phyloP scores from a whole-genome alignment of 2,329 filamentous ascomycete genomes.

The Diaporthe nobilis region DNA sequence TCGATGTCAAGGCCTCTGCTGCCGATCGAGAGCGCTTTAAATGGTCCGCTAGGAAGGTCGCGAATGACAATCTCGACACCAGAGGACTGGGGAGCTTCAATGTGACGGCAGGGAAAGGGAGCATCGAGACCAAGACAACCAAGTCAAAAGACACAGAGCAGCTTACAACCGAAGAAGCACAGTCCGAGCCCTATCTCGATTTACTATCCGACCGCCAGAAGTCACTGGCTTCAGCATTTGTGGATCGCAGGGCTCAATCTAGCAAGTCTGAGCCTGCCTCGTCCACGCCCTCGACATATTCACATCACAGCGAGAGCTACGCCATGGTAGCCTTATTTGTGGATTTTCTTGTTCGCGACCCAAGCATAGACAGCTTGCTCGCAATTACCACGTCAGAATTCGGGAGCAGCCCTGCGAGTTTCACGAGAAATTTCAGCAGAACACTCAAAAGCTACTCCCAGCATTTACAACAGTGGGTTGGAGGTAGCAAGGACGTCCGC shows the following conservation, averaged over 20 bases:
- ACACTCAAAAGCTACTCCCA: constrained; percentile 17
- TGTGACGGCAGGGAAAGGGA: constrained; percentile 60
- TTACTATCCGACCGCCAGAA: no score
- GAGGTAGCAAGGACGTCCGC: background rate
- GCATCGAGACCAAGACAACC: no score
- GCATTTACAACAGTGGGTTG: background rate
- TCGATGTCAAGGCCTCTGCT: constrained; percentile 79
- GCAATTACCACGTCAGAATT: background rate
- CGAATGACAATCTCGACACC: constrained; percentile 93
- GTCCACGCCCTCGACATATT: background rate
- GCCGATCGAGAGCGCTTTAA: constrained; percentile 97
- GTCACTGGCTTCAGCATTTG: no score
- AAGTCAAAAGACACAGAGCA: no score
- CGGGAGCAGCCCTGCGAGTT: background rate
- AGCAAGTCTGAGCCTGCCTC: background rate
- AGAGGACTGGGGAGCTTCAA: constrained; percentile 94
- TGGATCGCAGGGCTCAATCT: no score
- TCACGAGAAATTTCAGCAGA: background rate
- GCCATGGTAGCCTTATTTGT: constrained; percentile 12
- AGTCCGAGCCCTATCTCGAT: no score
- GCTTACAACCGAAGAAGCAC: no score
- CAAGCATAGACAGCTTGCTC: constrained; percentile 3
- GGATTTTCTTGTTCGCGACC: constrained; percentile 7
- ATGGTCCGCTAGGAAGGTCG: constrained; percentile 96
- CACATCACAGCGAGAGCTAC: background rate